Conservation (phyloP, 2,329 filamentous ascomycete genomes). For the Phyllosticta citriasiana region DNA sequence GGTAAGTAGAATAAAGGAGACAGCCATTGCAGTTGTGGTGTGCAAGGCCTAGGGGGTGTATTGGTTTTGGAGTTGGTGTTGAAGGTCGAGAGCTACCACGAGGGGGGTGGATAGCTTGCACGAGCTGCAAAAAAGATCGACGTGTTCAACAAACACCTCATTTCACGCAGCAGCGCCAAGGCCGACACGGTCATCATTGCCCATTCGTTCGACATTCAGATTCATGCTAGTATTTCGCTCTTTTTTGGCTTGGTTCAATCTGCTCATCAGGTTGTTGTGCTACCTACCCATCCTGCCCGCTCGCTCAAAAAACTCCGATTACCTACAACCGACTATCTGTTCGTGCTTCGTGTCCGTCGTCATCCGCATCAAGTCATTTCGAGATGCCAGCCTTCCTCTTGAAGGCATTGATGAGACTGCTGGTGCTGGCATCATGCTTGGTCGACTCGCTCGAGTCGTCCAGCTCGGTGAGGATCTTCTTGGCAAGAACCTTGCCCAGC, state of each 20-base stretch:
- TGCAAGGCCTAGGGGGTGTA: no score
- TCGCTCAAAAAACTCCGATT: background rate
- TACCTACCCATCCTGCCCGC: background rate
- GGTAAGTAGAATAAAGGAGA: no score
- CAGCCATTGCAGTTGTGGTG: no score
- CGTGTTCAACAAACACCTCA: background rate
- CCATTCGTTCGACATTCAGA: background rate
- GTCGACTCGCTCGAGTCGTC: constrained; percentile 62
- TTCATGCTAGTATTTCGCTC: constrained; percentile 1
- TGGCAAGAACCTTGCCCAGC: constrained; percentile 90
- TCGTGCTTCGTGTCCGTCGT: background rate
- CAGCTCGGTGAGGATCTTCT: constrained; percentile 59
- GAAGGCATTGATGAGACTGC: constrained; percentile 82
- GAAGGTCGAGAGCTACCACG: no score
- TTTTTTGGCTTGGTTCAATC: constrained; percentile 6
- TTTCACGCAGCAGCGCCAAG: background rate
- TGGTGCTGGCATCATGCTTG: constrained; percentile 79
- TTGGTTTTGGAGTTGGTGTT: no score
- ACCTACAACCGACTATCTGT: constrained; percentile 1
- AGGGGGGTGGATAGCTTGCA: background rate
- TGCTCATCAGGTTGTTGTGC: background rate
- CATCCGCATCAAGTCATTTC: constrained; percentile 10
- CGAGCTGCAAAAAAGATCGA: background rate
- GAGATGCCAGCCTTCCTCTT: constrained; percentile 58
- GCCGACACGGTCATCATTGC: background rate